These are phyloP conservation scores for Crataegus laevigata DNA, from an alignment of 306 rosid genomes.

Conservation along the genomic window DNA sequence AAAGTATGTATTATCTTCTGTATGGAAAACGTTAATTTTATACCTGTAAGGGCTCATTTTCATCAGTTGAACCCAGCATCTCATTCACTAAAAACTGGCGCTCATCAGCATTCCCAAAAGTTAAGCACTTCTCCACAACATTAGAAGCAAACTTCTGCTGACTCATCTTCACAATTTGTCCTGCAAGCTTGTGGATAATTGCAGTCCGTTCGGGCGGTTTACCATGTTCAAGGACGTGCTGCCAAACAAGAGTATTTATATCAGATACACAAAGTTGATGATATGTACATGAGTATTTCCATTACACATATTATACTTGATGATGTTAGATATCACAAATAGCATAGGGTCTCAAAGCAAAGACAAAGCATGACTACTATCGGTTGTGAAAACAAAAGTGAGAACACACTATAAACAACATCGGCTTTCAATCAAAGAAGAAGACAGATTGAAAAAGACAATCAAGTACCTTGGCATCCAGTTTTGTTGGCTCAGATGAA, in stretches of 20 bases:
- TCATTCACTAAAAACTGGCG: slow-evolving; percentile 83
- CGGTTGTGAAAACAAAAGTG: background rate
- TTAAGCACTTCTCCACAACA: slow-evolving; percentile 90
- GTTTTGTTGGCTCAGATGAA: background rate
- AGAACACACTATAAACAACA: background rate
- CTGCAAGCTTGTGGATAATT: slow-evolving; percentile 82
- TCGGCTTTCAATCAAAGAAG: background rate
- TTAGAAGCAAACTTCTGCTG: slow-evolving; percentile 98
- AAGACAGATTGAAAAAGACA: background rate
- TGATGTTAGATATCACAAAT: background rate
- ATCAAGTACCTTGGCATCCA: background rate
- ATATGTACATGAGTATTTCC: slow-evolving; percentile 11
- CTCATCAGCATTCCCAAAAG: slow-evolving; percentile 74
- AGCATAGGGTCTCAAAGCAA: background rate
- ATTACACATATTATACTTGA: background rate
- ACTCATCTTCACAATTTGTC: slow-evolving; percentile 97
- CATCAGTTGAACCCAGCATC: slow-evolving; percentile 91
- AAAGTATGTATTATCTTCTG: background rate
- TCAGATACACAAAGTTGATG: background rate
- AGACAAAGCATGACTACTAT: background rate
- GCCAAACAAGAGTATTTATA: slow-evolving; percentile 21
- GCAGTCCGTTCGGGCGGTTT: slow-evolving; percentile 66
- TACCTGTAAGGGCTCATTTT: slow-evolving; percentile 97
- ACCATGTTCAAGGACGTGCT: slow-evolving; percentile 87
- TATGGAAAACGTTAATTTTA: background rate